Conservation (phyloP, 305 asterid genomes). For the Fraxinus dipetala region DNA sequence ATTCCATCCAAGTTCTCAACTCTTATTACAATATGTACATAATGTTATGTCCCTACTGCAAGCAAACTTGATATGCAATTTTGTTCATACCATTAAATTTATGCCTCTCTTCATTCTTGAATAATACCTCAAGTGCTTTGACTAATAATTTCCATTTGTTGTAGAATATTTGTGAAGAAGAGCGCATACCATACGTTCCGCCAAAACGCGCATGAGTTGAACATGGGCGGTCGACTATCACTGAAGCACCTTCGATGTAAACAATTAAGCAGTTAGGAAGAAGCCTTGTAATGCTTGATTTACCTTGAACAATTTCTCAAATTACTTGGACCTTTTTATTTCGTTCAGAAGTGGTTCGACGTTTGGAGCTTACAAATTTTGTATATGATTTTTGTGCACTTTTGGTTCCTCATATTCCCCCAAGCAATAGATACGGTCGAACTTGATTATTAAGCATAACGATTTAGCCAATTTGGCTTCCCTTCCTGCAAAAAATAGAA, state of each 20-base stretch:
- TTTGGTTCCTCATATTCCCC: background rate
- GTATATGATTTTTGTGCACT: background rate
- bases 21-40: background rate
- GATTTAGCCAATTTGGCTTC: background rate
- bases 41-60: background rate
- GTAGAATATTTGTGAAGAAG: conserved; percentile 73
- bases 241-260: background rate
- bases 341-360: background rate
- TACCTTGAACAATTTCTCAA: background rate
- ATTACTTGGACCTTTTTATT: background rate
- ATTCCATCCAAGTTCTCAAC: background rate
- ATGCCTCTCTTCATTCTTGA: background rate
- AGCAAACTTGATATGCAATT: background rate
- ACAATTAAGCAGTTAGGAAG: background rate
- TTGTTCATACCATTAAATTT: background rate
- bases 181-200: conserved; percentile 51
- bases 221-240: background rate
- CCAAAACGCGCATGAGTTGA: conserved; percentile 52
- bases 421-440: background rate
- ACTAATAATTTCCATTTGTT: conserved; percentile 6
- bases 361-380: background rate
- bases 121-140: background rate
- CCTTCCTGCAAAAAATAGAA: background rate
- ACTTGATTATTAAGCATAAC: background rate
- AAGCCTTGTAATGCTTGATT: background rate